Base-by-base conservation (phyloP, 2,329 filamentous ascomycete genomes). In the Penicillium sp. region DNA sequence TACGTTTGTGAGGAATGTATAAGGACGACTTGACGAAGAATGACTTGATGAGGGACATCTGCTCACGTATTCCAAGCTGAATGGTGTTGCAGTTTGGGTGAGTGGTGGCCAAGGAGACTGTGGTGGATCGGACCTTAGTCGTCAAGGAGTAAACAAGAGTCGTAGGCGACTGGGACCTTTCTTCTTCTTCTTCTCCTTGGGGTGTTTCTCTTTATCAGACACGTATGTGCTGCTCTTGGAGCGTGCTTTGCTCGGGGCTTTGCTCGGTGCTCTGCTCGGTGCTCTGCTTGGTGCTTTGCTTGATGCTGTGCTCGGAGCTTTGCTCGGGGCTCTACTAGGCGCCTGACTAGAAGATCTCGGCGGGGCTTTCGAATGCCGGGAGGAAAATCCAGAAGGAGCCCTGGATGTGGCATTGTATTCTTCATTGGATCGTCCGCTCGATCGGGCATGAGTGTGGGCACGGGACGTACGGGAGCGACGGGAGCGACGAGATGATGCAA, bases 81-180 rank as follows among this genome's bases (percentile, higher is more conserved):
- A 37, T 20, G 9, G 18, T 7, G 7, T 20, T 20, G 15, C 9
- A 18, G 10, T 10, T 20, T 12, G 3, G 15, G 3, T 23, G 18
- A 37, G 10, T 37, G 3, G 3, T 3, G 10, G 18, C 6, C 5
- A 20, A 12, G 15, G 38, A 41, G 20, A 27, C 23, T 25, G 23
- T 25, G 23, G n/a, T 27, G 23, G 12, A 12, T 15, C 7, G 3
- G 8, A 6, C 42, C 20, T 5, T 38, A 31, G 29, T 31, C 4
- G 4, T 55, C 58, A 57, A 62, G 54, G 57, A 44, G 64, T 67
- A 44, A 70, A 69, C 62, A 70, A 68, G 24, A 70, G 52, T 35
- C 67, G 66, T 42, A 70, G 52, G 9, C 62, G 63, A 50, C 71
- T 74, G 10, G 70, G 67, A 15, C 68, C 71, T 55, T 72, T 72